Conservation (phyloP, 2,329 filamentous ascomycete species). For the Microsporum canis region DNA sequence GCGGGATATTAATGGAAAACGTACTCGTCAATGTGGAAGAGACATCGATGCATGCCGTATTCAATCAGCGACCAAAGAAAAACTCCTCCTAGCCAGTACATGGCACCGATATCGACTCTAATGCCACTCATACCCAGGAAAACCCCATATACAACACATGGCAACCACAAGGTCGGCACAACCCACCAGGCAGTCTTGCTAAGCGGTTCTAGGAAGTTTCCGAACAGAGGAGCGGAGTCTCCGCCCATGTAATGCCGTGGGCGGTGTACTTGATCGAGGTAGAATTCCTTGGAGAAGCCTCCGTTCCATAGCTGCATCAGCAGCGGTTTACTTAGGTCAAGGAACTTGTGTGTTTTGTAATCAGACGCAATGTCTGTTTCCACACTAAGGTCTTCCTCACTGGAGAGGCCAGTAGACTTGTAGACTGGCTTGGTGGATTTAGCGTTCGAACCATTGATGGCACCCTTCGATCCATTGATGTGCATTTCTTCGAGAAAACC, state of each 20-base stretch:
- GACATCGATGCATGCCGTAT: conserved; percentile 74
- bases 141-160: conserved; percentile 63
- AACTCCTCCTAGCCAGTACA: conserved; percentile 60
- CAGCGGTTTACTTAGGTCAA: conserved; percentile 76
- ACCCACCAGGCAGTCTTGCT: conserved; percentile 92
- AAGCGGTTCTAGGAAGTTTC: conserved; percentile 96
- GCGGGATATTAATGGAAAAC: conserved; percentile 24
- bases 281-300: conserved; percentile 89
- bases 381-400: conserved; percentile 70
- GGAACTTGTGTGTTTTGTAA: conserved; percentile 84
- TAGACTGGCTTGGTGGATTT: conserved; percentile 36
- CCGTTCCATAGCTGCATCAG: conserved; percentile 80
- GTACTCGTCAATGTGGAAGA: conserved; percentile 90
- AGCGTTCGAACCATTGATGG: conserved; percentile 30
- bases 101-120: conserved; percentile 36
- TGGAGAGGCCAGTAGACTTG: conserved; percentile 70
- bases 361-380: conserved; percentile 69
- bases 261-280: conserved; percentile 89
- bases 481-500: conserved; percentile 52
- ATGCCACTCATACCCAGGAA: conserved; percentile 54
- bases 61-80: conserved; percentile 82
- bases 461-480: conserved; percentile 20
- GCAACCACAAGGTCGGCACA: conserved; percentile 73
- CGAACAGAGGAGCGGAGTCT: conserved; percentile 83
- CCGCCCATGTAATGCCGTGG: conserved; percentile 93